Conservation (phyloP, 371 early-diverging fungal genomes). For the Mortierella sp. region DNA sequence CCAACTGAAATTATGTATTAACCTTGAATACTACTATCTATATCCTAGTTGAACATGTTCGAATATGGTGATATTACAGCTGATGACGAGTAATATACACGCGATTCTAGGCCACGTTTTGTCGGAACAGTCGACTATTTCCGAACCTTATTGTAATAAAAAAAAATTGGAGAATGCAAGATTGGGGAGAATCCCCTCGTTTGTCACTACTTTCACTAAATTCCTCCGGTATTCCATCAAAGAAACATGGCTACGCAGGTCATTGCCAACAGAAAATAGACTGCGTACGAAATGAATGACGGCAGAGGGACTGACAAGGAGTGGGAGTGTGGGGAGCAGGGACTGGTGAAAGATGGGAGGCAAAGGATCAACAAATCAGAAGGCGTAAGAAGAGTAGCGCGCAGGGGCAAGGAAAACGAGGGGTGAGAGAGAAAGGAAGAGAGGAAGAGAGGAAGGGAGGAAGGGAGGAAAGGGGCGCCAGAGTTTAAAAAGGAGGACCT, state of each 20-base stretch:
- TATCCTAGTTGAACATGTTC: slow-evolving; percentile 78
- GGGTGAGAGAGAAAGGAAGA: slow-evolving; percentile 1
- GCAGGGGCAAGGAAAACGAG: slow-evolving; percentile 11
- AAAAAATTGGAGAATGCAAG: background rate
- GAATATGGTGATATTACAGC: slow-evolving; percentile 91
- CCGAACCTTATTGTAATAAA: background rate
- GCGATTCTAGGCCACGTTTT: slow-evolving; percentile 27
- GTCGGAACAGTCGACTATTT: slow-evolving; percentile 4
- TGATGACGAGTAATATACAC: slow-evolving; percentile 69
- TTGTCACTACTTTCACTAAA: background rate
- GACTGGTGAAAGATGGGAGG: background rate
- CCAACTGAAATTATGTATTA: background rate
- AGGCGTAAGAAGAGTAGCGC: background rate
- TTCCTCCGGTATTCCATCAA: background rate
- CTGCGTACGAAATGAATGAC: background rate
- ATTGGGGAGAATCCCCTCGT: background rate
- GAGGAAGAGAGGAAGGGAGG: slow-evolving; percentile 1
- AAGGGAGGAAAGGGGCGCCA: background rate
- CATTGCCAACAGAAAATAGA: background rate
- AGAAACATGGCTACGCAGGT: background rate
- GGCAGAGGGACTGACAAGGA: no score
- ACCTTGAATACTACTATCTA: background rate
- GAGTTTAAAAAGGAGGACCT: background rate
- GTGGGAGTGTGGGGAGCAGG: background rate
- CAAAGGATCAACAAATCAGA: background rate